Evolutionary conservation across 768 basidiomycete genomes (phyloP).

Genomic region (Boletus fagicola): DNA sequence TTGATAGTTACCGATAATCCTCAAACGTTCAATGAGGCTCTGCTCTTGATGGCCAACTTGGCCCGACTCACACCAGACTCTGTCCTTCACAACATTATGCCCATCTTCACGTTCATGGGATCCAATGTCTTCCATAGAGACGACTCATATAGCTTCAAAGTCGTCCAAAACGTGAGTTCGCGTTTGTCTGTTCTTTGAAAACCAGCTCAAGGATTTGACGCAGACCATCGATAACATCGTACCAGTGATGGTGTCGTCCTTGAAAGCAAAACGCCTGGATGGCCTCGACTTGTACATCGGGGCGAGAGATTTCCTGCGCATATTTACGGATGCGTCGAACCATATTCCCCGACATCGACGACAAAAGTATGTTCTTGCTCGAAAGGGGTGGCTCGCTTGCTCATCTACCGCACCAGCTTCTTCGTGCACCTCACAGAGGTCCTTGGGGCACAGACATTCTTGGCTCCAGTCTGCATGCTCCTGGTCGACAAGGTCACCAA

Average conservation of each 20-base stretch:
- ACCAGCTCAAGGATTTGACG: not conserved
- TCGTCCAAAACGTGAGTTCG: constrained; percentile 78
- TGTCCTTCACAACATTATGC: constrained; percentile 93
- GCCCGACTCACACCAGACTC: constrained; percentile 86
- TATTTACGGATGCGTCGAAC: constrained; percentile 91
- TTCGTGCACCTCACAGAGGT: constrained; percentile 84
- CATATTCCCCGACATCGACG: constrained; percentile 93
- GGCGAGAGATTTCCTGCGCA: constrained; percentile 77
- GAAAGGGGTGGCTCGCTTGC: not conserved
- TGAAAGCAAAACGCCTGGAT: constrained; percentile 55
- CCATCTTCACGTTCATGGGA: constrained; percentile 99
- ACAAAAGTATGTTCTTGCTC: constrained; percentile 57
- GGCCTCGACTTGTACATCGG: constrained; percentile 63
- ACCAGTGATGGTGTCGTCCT: constrained; percentile 84
- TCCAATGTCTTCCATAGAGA: constrained; percentile 97
- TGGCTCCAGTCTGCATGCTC: constrained; percentile 80
- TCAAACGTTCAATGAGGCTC: constrained; percentile 90
- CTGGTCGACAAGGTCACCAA: constrained; percentile 77
- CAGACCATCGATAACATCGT: constrained; percentile 93
- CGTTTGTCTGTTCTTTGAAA: not conserved
- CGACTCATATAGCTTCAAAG: constrained; percentile 91
- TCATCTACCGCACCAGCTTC: constrained; percentile 52
- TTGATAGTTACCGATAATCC: constrained; percentile 79
- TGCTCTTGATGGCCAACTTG: constrained; percentile 82
- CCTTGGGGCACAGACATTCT: constrained; percentile 76